Percentiles rank a stretch among this genome's conserved stretches.
These are phyloP conservation scores for Cryphonectria parasitica DNA, from an alignment of 2,329 filamentous ascomycete species.

Conservation along the genomic window DNA sequence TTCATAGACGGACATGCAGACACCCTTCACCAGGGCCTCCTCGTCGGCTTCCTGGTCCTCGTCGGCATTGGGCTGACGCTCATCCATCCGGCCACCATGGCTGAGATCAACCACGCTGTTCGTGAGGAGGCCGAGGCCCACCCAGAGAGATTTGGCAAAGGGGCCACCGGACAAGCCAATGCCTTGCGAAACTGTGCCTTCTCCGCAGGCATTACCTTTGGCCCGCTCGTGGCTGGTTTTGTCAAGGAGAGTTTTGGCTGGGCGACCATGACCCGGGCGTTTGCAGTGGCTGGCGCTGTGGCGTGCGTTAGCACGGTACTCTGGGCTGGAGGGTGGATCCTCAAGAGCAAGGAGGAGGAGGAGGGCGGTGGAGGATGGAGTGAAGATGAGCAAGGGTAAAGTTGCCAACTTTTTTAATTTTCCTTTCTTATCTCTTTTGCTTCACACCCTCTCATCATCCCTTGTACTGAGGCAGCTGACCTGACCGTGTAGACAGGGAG, in stretches of 20 bases:
- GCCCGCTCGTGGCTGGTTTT: slow-evolving; percentile 2
- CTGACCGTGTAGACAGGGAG: slow-evolving; percentile 3
- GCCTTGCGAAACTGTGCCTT: slow-evolving; percentile 12
- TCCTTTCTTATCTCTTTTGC: background rate
- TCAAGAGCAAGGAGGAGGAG: slow-evolving; percentile 2
- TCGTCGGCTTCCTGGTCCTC: slow-evolving; percentile 5
- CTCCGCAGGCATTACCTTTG: slow-evolving; percentile 10
- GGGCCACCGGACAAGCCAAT: slow-evolving; percentile 14
- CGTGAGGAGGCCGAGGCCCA: slow-evolving; percentile 2
- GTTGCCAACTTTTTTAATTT: background rate
- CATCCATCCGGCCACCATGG: slow-evolving; percentile 13
- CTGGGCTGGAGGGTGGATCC: slow-evolving; percentile 10
- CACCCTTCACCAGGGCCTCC: background rate
- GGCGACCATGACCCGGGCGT: slow-evolving; percentile 12
- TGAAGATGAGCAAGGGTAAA: background rate
- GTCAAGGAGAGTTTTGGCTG: slow-evolving; percentile 8
- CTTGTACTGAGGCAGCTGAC: slow-evolving; percentile 2
- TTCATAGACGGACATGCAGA: slow-evolving; percentile 7
- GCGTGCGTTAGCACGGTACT: slow-evolving; percentile 5
- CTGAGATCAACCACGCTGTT: slow-evolving; percentile 17
- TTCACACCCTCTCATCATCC: background rate
- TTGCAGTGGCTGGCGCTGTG: slow-evolving; percentile 10
- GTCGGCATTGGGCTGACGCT: slow-evolving; percentile 9
- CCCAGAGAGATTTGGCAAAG: slow-evolving; percentile 4
- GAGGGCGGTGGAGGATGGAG: background rate